A percentile compares a stretch with the other conserved stretches of the same genome.
Conservation (phyloP, 2,329 filamentous ascomycete species). For the Sphaerulina vaccinii region DNA sequence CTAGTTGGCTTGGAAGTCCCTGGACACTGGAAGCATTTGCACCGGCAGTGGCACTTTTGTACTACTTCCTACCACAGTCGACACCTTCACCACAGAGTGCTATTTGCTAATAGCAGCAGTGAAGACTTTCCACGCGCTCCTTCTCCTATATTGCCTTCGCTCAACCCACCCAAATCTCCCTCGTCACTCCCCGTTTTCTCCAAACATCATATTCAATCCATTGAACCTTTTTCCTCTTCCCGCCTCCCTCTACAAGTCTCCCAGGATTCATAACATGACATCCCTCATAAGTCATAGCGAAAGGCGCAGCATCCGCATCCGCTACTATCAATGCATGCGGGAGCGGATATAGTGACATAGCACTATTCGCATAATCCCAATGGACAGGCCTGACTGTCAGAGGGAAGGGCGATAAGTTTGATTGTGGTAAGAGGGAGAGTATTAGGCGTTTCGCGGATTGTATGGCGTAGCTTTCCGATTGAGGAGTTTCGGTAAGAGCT, state of each 20-base stretch:
- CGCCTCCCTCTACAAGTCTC: conserved; percentile 61
- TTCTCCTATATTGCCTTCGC: not conserved
- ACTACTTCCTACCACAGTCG: too few species aligned
- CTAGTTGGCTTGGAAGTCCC: too few species aligned
- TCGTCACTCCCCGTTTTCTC: conserved; percentile 58
- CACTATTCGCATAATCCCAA: conserved; percentile 78
- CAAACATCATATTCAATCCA: conserved; percentile 87
- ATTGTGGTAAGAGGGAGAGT: conserved; percentile 89
- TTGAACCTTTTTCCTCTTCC: conserved; percentile 62
- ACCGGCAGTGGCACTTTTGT: too few species aligned
- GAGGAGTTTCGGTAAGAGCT: conserved; percentile 9
- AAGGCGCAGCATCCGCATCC: conserved; percentile 77
- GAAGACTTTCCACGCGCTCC: too few species aligned
- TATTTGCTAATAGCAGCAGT: not conserved
- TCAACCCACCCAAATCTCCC: conserved; percentile 53
- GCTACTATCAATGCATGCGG: conserved; percentile 81
- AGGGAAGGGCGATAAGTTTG: conserved; percentile 82
- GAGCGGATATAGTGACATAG: conserved; percentile 81
- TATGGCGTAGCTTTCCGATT: conserved; percentile 23
- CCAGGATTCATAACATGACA: conserved; percentile 96
- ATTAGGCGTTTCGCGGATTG: conserved; percentile 56
- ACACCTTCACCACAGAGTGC: too few species aligned
- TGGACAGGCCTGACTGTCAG: conserved; percentile 75
- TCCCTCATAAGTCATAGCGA: conserved; percentile 87
- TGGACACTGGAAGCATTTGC: too few species aligned